Base-by-base conservation (phyloP, 2,329 filamentous ascomycete species). In the Alternaria infectoria region DNA sequence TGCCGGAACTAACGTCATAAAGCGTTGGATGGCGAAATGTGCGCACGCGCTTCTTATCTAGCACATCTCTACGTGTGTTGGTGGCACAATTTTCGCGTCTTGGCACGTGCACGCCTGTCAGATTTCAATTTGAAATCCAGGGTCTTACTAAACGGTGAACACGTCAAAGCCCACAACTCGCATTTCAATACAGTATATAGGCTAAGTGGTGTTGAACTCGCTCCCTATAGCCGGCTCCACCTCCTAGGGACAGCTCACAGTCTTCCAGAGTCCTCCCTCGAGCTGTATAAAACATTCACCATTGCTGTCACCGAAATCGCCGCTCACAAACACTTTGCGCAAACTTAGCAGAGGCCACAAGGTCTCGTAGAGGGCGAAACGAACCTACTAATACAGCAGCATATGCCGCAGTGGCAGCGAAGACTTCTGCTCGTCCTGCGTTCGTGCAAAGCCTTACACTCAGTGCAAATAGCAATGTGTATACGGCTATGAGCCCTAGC, bases 381-480 rank as follows among this genome's bases (percentile, higher is more conserved):
- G 15, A 25, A 57, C 44, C 58, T 13, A 72, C 71, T 19, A 69
- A 62, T 8, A 71, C 68, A 17, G 70, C 71, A 3, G 69, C 70
- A 46, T 72, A 74, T 4, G 66, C 69, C 11, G 72, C 70, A 6
- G 72, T 72, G 30, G 72, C 64, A 17, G 67, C 70, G 55, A 75
- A 74, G 4, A 76, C 62, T n/a, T 74, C 71, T 4, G 65, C 64
- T 25, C 69, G 61, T 52, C 55, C 61, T 28, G 70, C 70, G 30
- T 67, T 74, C 1, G 67, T 72, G 32, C 70, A 65, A 8, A 70
- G 19, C 4, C 54, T 55, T 2, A 75, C 60, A 57, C 69, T 76
- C 6, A 65, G 11, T 4, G 70, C 71, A 26, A 77, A 76, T 1
- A 75, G 51, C 10, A 64, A 15, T 2, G 69, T 74, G 26, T 68